phyloP scores from a whole-genome alignment of 495 filamentous ascomycete species.

The Tetracladium marchalianum region DNA sequence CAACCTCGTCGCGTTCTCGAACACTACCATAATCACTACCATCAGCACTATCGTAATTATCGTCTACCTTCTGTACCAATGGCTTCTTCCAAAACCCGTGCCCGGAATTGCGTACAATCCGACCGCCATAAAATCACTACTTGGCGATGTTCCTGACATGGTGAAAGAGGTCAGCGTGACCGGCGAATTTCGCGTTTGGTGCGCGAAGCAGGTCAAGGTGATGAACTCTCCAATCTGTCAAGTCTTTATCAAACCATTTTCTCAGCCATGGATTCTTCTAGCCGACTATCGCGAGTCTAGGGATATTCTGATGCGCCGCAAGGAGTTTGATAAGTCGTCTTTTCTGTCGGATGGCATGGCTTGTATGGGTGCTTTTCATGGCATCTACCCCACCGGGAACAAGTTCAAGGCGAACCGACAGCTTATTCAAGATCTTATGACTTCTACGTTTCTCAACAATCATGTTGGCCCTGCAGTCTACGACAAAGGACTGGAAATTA shows the following conservation, averaged over 20 bases:
- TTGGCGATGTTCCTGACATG: conserved; percentile 27
- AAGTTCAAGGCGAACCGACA: conserved; percentile 25
- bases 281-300: conserved; percentile 29
- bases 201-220: conserved; percentile 12
- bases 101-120: conserved; percentile 31
- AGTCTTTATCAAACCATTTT: conserved; percentile 27
- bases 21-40: no score
- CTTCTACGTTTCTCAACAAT: conserved; percentile 25
- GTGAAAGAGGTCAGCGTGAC: conserved; percentile 16
- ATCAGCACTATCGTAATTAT: background rate
- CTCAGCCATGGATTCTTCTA: conserved; percentile 27
- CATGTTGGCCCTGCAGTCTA: conserved; percentile 26
- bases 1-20: no score
- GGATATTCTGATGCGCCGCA: conserved; percentile 31
- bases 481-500: conserved; percentile 16
- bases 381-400: conserved; percentile 16
- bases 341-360: conserved; percentile 15
- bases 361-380: conserved; percentile 24
- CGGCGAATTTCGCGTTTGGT: conserved; percentile 19
- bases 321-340: conserved; percentile 29
- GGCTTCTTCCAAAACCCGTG: conserved; percentile 23
- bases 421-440: conserved; percentile 30
- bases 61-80: conserved; percentile 2
- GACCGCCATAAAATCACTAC: conserved; percentile 17
- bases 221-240: conserved; percentile 29